Evolutionary conservation across 1,139 yeast genomes (phyloP).

Genomic region (Yamadazyma friedrichii): DNA sequence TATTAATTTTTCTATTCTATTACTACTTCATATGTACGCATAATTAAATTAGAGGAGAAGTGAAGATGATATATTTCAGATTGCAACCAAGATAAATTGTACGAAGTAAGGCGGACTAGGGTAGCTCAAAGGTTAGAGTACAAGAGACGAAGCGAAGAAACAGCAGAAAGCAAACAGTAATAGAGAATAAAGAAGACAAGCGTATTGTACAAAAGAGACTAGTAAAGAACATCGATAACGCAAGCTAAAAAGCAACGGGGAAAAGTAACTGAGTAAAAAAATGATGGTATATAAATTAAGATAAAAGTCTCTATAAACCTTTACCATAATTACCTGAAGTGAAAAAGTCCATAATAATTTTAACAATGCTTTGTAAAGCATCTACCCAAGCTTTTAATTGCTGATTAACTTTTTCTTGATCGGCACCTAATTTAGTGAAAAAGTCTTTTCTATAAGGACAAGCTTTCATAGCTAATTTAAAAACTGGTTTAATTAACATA

Average conservation of each 20-base stretch:
- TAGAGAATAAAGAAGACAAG: too few species aligned
- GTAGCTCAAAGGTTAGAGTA: too few species aligned
- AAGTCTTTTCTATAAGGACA: conserved; percentile 91
- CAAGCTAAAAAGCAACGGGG: not conserved
- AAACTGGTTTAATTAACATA: conserved; percentile 78
- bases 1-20: too few species aligned
- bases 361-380: conserved; percentile 74
- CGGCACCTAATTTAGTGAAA: conserved; percentile 74
- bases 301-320: conserved; percentile 56
- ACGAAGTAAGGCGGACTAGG: too few species aligned
- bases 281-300: not conserved
- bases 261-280: not conserved
- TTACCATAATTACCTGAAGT: conserved; percentile 83
- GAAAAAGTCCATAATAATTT: conserved; percentile 71
- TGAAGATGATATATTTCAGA: too few species aligned
- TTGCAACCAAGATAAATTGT: too few species aligned
- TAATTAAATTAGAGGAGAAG: too few species aligned
- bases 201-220: too few species aligned
- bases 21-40: too few species aligned
- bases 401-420: conserved; percentile 60
- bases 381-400: conserved; percentile 73
- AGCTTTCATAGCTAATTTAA: conserved; percentile 93
- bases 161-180: too few species aligned
- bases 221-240: too few species aligned
- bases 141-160: too few species aligned